These are phyloP conservation scores for Funneliformis mosseae DNA, from an alignment of 192 early-diverging fungal genomes.

Conservation along the genomic window DNA sequence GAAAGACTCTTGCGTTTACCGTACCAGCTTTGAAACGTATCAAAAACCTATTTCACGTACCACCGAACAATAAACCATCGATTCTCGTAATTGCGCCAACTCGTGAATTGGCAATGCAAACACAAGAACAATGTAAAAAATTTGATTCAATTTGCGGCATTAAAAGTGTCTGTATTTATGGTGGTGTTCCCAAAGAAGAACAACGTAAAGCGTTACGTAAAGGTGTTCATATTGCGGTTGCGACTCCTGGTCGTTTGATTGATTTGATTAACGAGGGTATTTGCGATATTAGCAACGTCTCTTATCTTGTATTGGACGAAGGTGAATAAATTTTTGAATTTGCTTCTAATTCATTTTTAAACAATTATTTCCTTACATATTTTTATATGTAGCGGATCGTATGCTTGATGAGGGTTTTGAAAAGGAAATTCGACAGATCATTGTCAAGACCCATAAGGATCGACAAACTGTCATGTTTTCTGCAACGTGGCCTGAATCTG, in stretches of 20 bases:
- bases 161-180: constrained; percentile 81
- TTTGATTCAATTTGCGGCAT: constrained; percentile 68
- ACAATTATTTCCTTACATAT: neutral
- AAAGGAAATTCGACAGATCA: constrained; percentile 84
- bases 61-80: constrained; percentile 61
- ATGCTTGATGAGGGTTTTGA: constrained; percentile 98
- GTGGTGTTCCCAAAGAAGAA: constrained; percentile 81
- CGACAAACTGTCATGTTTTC: constrained; percentile 96
- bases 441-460: constrained; percentile 68
- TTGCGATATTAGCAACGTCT: constrained; percentile 77
- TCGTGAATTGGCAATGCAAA: constrained; percentile 96
- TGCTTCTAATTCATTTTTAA: neutral
- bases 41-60: constrained; percentile 62
- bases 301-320: constrained; percentile 93
- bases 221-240: constrained; percentile 81
- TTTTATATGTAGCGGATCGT: constrained; percentile 74
- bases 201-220: constrained; percentile 55
- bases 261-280: constrained; percentile 86
- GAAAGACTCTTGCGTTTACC: constrained; percentile 93
- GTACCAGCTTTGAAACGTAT: constrained; percentile 87
- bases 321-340: constrained; percentile 1
- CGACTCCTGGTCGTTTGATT: constrained; percentile 94
- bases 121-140: constrained; percentile 79
- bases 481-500: constrained; percentile 92
- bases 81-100: constrained; percentile 92